Evolutionary conservation across 2,329 filamentous ascomycete genomes (phyloP).

Genomic region (Cladophialophora bantiana): DNA sequence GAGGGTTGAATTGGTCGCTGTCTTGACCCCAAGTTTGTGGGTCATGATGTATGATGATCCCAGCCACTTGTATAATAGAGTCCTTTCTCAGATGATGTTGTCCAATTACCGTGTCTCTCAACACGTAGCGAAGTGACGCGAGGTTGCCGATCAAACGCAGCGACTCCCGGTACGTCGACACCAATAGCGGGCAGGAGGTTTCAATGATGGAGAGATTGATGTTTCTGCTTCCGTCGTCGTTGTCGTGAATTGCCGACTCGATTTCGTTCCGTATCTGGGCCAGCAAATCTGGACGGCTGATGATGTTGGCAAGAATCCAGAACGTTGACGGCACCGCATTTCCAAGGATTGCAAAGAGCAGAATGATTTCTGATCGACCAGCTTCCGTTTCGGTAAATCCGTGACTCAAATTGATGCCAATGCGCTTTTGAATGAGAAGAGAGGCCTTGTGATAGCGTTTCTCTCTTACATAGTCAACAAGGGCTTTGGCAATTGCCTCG

Average conservation of each 20-base stretch:
- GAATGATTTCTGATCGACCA: slow-evolving; percentile 52
- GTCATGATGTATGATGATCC: slow-evolving; percentile 45
- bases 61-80: slow-evolving; percentile 47
- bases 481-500: slow-evolving; percentile 46
- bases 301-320: slow-evolving; percentile 52
- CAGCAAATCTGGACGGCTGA: slow-evolving; percentile 45
- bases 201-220: slow-evolving; percentile 44
- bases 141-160: slow-evolving; percentile 51
- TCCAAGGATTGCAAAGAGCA: slow-evolving; percentile 50
- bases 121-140: slow-evolving; percentile 48
- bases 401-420: slow-evolving; percentile 44
- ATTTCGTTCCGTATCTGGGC: slow-evolving; percentile 46
- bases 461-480: slow-evolving; percentile 51
- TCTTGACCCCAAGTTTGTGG: slow-evolving; percentile 45
- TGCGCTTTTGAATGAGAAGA: slow-evolving; percentile 48
- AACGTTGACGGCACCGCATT: slow-evolving; percentile 52
- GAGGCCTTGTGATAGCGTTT: slow-evolving; percentile 51
- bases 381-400: slow-evolving; percentile 48
- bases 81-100: slow-evolving; percentile 48
- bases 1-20: slow-evolving; percentile 45
- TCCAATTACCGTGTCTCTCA: slow-evolving; percentile 47
- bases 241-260: slow-evolving; percentile 22
- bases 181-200: slow-evolving; percentile 49
- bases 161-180: slow-evolving; percentile 53
- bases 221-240: slow-evolving; percentile 5